Conservation (phyloP, 2,329 filamentous ascomycete genomes). For the Aspergillus pseudonomiae region DNA sequence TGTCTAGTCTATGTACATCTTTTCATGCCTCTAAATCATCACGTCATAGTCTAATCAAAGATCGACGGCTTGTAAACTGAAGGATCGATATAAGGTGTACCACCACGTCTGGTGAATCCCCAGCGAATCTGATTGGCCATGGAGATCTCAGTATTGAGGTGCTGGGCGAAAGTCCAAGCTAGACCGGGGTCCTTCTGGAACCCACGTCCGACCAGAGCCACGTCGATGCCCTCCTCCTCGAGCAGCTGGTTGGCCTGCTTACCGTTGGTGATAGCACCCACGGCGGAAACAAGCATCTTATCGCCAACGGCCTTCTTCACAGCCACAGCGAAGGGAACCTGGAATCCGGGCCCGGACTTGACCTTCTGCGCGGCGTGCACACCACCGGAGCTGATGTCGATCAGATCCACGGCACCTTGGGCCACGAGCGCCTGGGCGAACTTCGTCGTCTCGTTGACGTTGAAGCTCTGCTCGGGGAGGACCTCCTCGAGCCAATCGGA, state of each 20-base stretch:
- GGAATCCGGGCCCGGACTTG: conserved; percentile 64
- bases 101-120: conserved; percentile 48
- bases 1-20: not conserved
- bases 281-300: conserved; percentile 70
- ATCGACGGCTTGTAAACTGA: conserved; percentile 24
- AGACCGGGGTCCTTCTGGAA: conserved; percentile 83
- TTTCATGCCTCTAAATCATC: not conserved
- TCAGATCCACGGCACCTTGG: conserved; percentile 71
- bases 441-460: conserved; percentile 62
- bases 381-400: conserved; percentile 80
- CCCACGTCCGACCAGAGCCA: conserved; percentile 73
- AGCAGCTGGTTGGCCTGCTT: conserved; percentile 67
- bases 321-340: conserved; percentile 70
- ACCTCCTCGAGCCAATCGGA: conserved; percentile 74
- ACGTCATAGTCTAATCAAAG: conserved; percentile 19
- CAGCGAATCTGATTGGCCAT: conserved; percentile 73
- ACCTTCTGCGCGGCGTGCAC: conserved; percentile 58
- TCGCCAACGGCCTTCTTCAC: conserved; percentile 75
- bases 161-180: conserved; percentile 71
- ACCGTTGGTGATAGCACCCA: conserved; percentile 73
- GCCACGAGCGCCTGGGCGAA: conserved; percentile 70
- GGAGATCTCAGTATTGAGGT: conserved; percentile 70
- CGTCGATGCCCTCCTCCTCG: conserved; percentile 60
- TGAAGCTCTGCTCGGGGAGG: conserved; percentile 66
- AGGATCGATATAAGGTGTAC: conserved; percentile 24